Conservation (phyloP, 306 rosid species). For the Castanea crenata region DNA sequence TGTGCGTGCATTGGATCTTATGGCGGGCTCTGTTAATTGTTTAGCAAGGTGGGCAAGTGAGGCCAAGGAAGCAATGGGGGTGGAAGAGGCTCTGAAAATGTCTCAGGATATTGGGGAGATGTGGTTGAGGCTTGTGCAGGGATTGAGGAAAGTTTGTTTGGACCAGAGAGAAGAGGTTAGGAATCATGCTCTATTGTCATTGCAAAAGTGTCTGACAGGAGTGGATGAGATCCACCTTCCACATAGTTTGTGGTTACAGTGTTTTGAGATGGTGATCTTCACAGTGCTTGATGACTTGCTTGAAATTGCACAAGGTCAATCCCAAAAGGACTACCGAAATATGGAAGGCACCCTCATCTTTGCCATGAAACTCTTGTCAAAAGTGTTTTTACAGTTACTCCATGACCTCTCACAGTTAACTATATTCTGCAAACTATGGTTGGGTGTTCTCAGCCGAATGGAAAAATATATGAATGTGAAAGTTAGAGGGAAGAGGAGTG, state of each 20-base stretch:
- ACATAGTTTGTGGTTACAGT: constrained; percentile 62
- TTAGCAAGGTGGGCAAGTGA: constrained; percentile 68
- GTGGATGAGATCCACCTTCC: constrained; percentile 69
- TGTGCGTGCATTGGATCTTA: constrained; percentile 77
- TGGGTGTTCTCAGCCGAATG: constrained; percentile 89
- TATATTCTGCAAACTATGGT: constrained; percentile 94
- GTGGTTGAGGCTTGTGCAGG: constrained; percentile 96
- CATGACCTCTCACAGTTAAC: constrained; percentile 69
- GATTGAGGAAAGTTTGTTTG: constrained; percentile 85
- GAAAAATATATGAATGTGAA: constrained; percentile 87
- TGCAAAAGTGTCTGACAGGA: constrained; percentile 84
- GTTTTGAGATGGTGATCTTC: constrained; percentile 90
- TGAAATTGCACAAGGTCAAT: constrained; percentile 89
- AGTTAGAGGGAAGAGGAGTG: constrained; percentile 80
- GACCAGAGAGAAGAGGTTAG: constrained; percentile 99
- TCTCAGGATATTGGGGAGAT: constrained; percentile 88
- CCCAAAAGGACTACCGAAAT: constrained; percentile 86
- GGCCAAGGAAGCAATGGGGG: constrained; percentile 64
- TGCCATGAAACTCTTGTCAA: constrained; percentile 87
- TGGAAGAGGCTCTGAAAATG: constrained; percentile 66
- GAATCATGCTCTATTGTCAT: constrained; percentile 70
- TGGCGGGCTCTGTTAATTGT: constrained; percentile 85
- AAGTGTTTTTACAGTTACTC: constrained; percentile 78
- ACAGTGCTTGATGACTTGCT: constrained; percentile 93
- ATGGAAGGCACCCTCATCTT: constrained; percentile 94